These are phyloP conservation scores for Trichoderma atroviride DNA, from an alignment of 2,329 filamentous ascomycete species.

Conservation along the genomic window DNA sequence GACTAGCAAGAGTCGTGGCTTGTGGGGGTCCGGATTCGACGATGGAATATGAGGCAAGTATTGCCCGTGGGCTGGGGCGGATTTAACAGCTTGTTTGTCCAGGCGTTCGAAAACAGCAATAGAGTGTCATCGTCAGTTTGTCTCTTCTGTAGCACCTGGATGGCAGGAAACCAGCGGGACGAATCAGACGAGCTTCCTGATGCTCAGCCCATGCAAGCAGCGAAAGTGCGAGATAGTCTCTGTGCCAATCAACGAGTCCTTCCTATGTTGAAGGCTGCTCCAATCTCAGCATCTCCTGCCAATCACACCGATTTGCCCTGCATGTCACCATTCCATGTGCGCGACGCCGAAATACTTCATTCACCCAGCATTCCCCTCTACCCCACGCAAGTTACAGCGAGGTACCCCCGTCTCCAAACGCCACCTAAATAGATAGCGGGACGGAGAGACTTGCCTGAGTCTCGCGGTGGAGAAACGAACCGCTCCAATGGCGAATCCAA, in stretches of 20 bases:
- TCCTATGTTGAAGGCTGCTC: too few relatives aligned
- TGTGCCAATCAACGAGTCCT: not conserved
- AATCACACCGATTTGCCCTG: not conserved
- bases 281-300: too few relatives aligned
- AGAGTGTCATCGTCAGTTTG: not conserved
- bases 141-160: not conserved
- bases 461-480: not conserved
- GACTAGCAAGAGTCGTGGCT: not conserved
- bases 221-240: not conserved
- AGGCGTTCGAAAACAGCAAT: not conserved
- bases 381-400: conserved; percentile 8
- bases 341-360: not conserved
- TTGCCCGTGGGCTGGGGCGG: not conserved
- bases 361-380: not conserved
- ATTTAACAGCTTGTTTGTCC: not conserved
- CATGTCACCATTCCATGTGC: not conserved
- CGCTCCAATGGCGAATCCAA: not conserved
- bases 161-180: not conserved
- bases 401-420: conserved; percentile 5
- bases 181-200: not conserved
- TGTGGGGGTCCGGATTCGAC: not conserved
- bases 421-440: not conserved
- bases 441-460: conserved; percentile 23
- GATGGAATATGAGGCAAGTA: not conserved
- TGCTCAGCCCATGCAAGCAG: not conserved